Base-by-base conservation (phyloP, 108 stramenopile species). In the Cyclotella choctawhatcheeana region DNA sequence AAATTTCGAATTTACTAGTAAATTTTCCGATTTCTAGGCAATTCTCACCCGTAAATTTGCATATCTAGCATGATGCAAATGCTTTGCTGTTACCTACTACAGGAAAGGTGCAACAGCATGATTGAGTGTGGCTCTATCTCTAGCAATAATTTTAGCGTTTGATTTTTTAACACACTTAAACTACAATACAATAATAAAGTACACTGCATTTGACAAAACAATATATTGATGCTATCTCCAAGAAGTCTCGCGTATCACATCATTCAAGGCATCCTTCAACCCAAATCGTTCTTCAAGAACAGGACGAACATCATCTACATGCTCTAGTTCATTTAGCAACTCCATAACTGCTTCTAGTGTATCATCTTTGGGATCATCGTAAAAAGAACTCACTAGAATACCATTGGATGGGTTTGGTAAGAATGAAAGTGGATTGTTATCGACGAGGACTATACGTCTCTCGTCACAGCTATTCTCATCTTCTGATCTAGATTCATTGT, bases 331-430 rank as follows among this genome's bases (percentile, higher is more conserved):
- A 52, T 97, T 63, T 35, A 99, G 69, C 50, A 99, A 79, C 34
- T 96, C 90, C 79, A 93, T 64, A 6, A 99, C 96, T 22, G 90
- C 93, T 44, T 85, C 82, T 40, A 99, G 76, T 12, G 97, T 97
- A 56, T 83, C 86, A 74, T 99, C 98, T 32, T 89, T 81, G 4
- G 85, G 86, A 77, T 99, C 98, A 43, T 98, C 95, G 71, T 96
- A 99, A 88, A 98, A 99, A 48, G 85, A 91, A 62, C 91, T 94
- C 30, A 99, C 99, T 58, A 99, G 95, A 71, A 99, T 96, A 55
- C 99, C 99, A 84, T 99, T 99, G 50, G 87, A 87, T 13, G 95
- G 94, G 69, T 98, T 96, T 21, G 93, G 86, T 55, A 96, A 58
- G 75, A 97, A 98, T 10, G 86, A 85, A 66, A 95, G 76, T 16